Percentiles rank a stretch among this genome's conserved stretches.
Evolutionary conservation across 495 filamentous ascomycete genomes (phyloP).

Genomic region (Hypomontagnella submonticulosa): DNA sequence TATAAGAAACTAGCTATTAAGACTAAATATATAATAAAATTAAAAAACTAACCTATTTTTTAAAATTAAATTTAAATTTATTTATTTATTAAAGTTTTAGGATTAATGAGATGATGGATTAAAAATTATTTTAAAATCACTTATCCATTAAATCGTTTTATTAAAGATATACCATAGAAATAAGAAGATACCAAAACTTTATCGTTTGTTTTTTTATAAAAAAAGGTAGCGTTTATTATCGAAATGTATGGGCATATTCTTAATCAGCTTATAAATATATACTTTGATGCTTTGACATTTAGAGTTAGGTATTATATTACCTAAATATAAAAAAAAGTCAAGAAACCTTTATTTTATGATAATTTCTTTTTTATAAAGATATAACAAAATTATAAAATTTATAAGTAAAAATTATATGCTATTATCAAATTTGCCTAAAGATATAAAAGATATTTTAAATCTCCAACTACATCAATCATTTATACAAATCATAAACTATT

Average conservation of each 20-base stretch:
- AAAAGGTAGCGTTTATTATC: not conserved
- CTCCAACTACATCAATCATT: not conserved
- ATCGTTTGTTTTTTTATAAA: not conserved
- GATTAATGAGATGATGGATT: not conserved
- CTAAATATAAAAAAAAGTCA: not conserved
- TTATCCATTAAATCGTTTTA: not conserved
- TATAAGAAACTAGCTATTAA: not conserved
- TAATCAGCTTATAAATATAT: not conserved
- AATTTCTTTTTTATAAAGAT: not conserved
- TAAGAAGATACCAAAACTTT: not conserved
- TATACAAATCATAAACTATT: constrained; percentile 3
- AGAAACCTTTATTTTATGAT: not conserved
- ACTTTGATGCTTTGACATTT: not conserved
- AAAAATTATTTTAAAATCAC: constrained; percentile 3
- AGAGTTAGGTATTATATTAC: not conserved
- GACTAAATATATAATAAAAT: not conserved
- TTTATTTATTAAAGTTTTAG: not conserved
- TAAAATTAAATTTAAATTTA: not conserved
- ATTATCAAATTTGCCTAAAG: not conserved
- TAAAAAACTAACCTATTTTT: not conserved
- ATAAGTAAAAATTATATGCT: constrained; percentile 3
- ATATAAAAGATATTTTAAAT: not conserved
- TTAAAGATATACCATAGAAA: not conserved
- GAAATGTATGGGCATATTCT: not conserved
- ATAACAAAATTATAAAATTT: not conserved